phyloP scores from a whole-genome alignment of 225 moss, liverwort and hornwort genomes.

The Anthoceros angustus region DNA sequence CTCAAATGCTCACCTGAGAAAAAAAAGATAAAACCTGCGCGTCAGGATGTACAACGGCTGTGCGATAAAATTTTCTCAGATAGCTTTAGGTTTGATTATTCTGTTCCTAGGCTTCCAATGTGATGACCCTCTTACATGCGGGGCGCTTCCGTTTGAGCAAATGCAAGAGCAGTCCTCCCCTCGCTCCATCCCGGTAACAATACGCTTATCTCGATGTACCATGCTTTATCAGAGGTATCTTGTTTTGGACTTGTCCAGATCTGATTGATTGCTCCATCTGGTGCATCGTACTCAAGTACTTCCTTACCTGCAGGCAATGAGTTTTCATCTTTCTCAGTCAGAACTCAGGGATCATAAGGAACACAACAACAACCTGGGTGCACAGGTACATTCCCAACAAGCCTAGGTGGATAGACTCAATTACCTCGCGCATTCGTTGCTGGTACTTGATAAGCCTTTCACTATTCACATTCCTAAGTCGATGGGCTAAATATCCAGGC shows the following conservation, averaged over 20 bases:
- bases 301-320: background rate
- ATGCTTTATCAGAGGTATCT: background rate
- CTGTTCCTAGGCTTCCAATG: too few species aligned
- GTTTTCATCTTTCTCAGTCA: background rate
- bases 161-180: constrained; percentile 3
- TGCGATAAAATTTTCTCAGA: too few species aligned
- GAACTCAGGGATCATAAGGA: too few species aligned
- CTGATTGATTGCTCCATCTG: background rate
- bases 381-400: background rate
- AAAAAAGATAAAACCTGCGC: too few species aligned
- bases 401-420: background rate
- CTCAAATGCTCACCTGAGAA: too few species aligned
- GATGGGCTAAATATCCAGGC: background rate
- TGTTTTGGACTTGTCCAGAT: constrained; percentile 1
- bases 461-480: constrained; percentile 10
- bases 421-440: background rate
- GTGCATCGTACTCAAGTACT: background rate
- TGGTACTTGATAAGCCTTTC: background rate
- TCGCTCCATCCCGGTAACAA: background rate
- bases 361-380: background rate
- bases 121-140: too few species aligned
- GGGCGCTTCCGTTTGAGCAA: background rate
- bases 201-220: background rate
- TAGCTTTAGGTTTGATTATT: too few species aligned
- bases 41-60: too few species aligned